Percentiles rank a stretch among this genome's conserved stretches.
Conservation (phyloP, 345 rosid genomes). For the Alliaria petiolata region DNA sequence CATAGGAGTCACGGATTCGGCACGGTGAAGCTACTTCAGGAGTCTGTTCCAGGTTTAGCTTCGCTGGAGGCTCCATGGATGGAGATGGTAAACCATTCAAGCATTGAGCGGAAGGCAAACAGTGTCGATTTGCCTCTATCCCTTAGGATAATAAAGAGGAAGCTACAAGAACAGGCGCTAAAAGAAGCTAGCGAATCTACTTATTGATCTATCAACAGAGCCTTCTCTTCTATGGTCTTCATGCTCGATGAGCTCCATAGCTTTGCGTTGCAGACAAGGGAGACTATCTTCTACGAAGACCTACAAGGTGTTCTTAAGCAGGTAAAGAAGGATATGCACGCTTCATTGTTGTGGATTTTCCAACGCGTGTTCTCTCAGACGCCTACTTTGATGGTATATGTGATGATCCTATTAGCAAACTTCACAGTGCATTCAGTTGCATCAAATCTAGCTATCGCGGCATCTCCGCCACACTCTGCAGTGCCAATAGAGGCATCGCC, state of each 20-base stretch:
- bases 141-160: conserved; percentile 56
- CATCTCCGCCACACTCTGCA: neutral
- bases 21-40: conserved; percentile 4
- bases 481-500: neutral
- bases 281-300: conserved; percentile 37
- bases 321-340: conserved; percentile 53
- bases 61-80: conserved; percentile 29
- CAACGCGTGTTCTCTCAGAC: conserved; percentile 61
- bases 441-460: conserved; percentile 16
- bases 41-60: conserved; percentile 28
- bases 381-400: conserved; percentile 68
- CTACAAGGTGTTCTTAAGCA: conserved; percentile 33
- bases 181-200: conserved; percentile 42
- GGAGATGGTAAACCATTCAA: conserved; percentile 26
- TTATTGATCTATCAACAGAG: conserved; percentile 57
- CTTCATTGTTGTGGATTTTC: conserved; percentile 63
- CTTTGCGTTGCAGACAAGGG: conserved; percentile 44
- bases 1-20: conserved; percentile 4
- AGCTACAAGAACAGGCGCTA: conserved; percentile 48
- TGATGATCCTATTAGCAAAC: conserved; percentile 69
- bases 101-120: conserved; percentile 53
- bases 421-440: conserved; percentile 61
- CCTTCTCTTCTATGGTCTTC: conserved; percentile 63
- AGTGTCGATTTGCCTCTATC: conserved; percentile 59
- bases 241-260: conserved; percentile 67